Percentiles rank a stretch among this genome's conserved stretches.
These are phyloP conservation scores for Scheffersomyces insectosa DNA, from an alignment of 1,139 yeast genomes.

Conservation along the genomic window DNA sequence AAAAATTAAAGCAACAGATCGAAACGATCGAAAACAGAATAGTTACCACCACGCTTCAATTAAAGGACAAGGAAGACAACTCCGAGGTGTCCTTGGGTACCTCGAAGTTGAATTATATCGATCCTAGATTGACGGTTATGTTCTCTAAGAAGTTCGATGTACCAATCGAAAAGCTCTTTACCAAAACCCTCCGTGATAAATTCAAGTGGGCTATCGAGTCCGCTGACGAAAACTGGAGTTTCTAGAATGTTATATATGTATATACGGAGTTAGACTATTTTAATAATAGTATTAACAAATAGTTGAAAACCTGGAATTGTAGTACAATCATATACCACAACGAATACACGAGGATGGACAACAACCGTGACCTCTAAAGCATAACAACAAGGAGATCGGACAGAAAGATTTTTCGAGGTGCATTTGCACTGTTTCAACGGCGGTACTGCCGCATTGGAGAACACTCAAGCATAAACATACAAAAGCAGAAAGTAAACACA, in stretches of 20 bases:
- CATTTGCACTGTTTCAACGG: too few species aligned
- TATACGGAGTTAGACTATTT: too few species aligned
- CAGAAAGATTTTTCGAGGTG: too few species aligned
- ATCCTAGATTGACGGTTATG: slow-evolving; percentile 89
- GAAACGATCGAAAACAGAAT: slow-evolving; percentile 75
- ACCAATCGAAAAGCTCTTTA: slow-evolving; percentile 88
- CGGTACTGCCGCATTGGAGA: too few species aligned
- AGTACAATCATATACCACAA: neutral
- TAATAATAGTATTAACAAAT: neutral
- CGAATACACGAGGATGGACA: too few species aligned
- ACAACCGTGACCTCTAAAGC: too few species aligned
- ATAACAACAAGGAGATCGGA: too few species aligned
- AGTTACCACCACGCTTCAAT: slow-evolving; percentile 64
- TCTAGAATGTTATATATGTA: slow-evolving; percentile 31
- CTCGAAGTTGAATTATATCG: slow-evolving; percentile 91
- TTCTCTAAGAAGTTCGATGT: slow-evolving; percentile 84
- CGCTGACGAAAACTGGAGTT: slow-evolving; percentile 85
- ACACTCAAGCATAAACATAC: too few species aligned
- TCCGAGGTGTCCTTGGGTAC: slow-evolving; percentile 93
- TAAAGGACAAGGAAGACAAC: slow-evolving; percentile 91
- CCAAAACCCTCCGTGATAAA: slow-evolving; percentile 88
- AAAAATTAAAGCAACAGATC: slow-evolving; percentile 72
- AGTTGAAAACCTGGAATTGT: neutral
- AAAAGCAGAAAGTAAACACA: too few species aligned
- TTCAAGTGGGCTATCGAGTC: slow-evolving; percentile 96